These are phyloP conservation scores for Tolypocladium nubicola DNA, from an alignment of 2,329 filamentous ascomycete species.

Conservation along the genomic window DNA sequence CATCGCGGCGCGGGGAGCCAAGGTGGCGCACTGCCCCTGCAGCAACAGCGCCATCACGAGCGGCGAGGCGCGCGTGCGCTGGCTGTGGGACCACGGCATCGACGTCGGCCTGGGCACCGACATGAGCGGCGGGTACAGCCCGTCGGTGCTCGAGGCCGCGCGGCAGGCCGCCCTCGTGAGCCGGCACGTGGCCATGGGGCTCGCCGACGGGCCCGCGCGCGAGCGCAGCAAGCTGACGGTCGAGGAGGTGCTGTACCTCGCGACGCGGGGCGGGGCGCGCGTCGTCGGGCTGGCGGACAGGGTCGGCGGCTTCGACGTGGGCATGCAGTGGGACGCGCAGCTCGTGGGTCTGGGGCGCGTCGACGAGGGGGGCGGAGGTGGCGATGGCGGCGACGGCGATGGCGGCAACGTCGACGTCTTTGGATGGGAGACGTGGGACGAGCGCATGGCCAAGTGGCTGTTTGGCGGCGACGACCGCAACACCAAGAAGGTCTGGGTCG, in stretches of 20 bases:
- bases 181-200: slow-evolving; percentile 54
- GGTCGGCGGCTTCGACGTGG: slow-evolving; percentile 74
- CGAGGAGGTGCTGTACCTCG: slow-evolving; percentile 78
- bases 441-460: slow-evolving; percentile 86
- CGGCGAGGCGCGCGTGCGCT: slow-evolving; percentile 66
- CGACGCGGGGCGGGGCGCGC: slow-evolving; percentile 75
- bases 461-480: slow-evolving; percentile 92
- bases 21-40: slow-evolving; percentile 77
- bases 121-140: slow-evolving; percentile 76
- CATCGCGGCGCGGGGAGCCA: slow-evolving; percentile 49
- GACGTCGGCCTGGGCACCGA: slow-evolving; percentile 84
- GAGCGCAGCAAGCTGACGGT: slow-evolving; percentile 61
- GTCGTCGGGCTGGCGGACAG: slow-evolving; percentile 63
- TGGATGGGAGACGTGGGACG: slow-evolving; percentile 82
- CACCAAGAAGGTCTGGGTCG: slow-evolving; percentile 80
- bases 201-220: slow-evolving; percentile 18
- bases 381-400: slow-evolving; percentile 6
- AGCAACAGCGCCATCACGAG: slow-evolving; percentile 76
- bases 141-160: slow-evolving; percentile 73
- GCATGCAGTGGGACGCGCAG: slow-evolving; percentile 88
- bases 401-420: slow-evolving; percentile 72
- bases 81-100: slow-evolving; percentile 63
- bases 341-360: slow-evolving; percentile 55
- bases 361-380: slow-evolving; percentile 23
- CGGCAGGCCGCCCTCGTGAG: slow-evolving; percentile 72